phyloP scores from a whole-genome alignment of 768 basidiomycete genomes.

The Lactarius tabidus region DNA sequence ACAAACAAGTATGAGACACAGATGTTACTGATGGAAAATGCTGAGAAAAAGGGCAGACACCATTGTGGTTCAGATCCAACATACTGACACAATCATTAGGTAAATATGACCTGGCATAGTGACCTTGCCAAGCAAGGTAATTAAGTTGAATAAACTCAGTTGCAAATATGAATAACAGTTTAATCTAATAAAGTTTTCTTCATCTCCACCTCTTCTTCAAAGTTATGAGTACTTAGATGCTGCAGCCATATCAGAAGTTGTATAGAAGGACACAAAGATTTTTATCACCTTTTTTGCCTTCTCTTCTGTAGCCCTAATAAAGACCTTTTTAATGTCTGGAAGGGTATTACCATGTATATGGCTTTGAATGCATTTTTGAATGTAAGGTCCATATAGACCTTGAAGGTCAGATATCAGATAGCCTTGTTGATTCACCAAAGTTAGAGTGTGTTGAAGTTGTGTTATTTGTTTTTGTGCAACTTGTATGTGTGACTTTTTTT shows the following conservation, averaged over 20 bases:
- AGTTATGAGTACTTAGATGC: neutral
- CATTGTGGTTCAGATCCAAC: no score
- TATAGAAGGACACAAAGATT: neutral
- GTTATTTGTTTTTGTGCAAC: slow-evolving; percentile 3
- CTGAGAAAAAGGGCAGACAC: no score
- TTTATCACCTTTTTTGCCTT: neutral
- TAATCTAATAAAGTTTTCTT: slow-evolving; percentile 11
- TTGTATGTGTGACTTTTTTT: slow-evolving; percentile 8
- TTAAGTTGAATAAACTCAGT: no score
- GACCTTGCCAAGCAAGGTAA: no score
- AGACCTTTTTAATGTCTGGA: neutral
- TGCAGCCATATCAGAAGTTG: slow-evolving; percentile 13
- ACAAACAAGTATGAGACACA: no score
- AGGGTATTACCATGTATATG: slow-evolving; percentile 4
- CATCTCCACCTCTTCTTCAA: slow-evolving; percentile 14
- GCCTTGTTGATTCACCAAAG: neutral
- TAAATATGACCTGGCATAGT: no score
- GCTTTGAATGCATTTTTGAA: slow-evolving; percentile 1
- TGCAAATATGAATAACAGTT: neutral
- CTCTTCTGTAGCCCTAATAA: neutral
- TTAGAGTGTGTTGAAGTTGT: slow-evolving; percentile 10
- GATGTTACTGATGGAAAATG: no score
- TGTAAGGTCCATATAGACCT: neutral
- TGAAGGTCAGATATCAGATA: neutral
- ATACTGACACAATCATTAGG: no score